Conservation (phyloP, 2,329 filamentous ascomycete genomes). For the Aspergillus carbonarius region DNA sequence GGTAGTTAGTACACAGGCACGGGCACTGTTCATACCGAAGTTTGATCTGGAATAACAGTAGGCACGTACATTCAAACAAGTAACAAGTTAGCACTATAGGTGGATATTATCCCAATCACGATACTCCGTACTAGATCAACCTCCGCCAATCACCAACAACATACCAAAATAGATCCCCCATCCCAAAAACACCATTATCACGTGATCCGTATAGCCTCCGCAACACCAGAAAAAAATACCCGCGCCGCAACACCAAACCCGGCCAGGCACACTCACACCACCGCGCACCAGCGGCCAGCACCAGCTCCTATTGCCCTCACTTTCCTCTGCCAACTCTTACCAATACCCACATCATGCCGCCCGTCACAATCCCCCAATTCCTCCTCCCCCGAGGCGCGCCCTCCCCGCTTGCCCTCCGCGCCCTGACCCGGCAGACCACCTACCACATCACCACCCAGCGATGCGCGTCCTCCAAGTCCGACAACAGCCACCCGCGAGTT, state of each 20-base stretch:
- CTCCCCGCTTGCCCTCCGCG: slow-evolving; percentile 30
- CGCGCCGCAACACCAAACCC: background rate
- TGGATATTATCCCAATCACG: too few species aligned
- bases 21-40: too few species aligned
- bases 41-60: background rate
- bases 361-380: slow-evolving; percentile 59
- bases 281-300: background rate
- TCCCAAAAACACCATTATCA: background rate
- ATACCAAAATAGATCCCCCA: background rate
- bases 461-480: slow-evolving; percentile 23
- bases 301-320: background rate
- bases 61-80: background rate
- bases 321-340: too few species aligned
- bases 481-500: slow-evolving; percentile 59
- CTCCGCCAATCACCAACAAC: background rate
- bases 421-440: slow-evolving; percentile 22
- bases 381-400: slow-evolving; percentile 61
- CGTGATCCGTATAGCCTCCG: background rate
- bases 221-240: background rate
- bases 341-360: slow-evolving; percentile 15
- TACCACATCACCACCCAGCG: slow-evolving; percentile 18
- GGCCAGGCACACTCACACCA: background rate
- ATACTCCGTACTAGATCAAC: too few species aligned
- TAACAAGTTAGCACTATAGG: too few species aligned
- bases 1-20: too few species aligned